Evolutionary conservation across 495 filamentous ascomycete species (phyloP), one percentile per base, ranked within the genome.

Genomic region (Cryomyces minteri): DNA sequence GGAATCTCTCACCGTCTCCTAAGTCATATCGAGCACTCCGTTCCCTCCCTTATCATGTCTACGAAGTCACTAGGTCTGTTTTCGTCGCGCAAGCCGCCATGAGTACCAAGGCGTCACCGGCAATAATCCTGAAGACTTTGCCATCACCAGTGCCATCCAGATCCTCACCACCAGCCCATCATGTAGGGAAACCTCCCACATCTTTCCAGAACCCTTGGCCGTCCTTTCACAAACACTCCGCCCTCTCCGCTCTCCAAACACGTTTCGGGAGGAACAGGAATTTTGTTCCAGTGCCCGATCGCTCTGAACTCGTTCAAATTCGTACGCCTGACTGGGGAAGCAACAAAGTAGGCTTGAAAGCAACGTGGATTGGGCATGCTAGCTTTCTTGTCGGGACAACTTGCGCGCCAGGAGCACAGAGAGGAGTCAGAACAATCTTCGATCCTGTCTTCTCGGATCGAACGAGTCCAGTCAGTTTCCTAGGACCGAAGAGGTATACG

Each of bases 131-230:
- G 18, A 25, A 25, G 18, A 25, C 18, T 25, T 25, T 25, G 18
- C 18, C 18, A 25, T 25, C 18, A 25, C 18, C 18, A 25, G 18
- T 25, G 18, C 18, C 18, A 25, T 25, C 18, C 18, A 25, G 18
- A 25, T 25, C 18, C 18, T 38, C 34, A 9, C 34, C 34, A 9
- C 9, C 34, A 38, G 34, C 52, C 37, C 57, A 62, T 42, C 56
- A 59, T 40, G 47, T 59, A 30, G 54, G 51, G 11, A 51, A 30
- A 18, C 57, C 57, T 10, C 51, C 56, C 30, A 61, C 57, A 0
- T 63, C 61, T 38, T 76, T 76, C 50, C 54, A 53, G 10, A 76
- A 74, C 44, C 72, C 72, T 2, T 76, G 71, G 71, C 67, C 68
- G 0, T 72, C 68, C 29, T 68, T 60, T 53, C 48, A 56, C 31